Percentiles rank a stretch among this genome's conserved stretches.
These are phyloP conservation scores for Coccomyxa sp. DNA, from an alignment of 139 green algal species.

Conservation along the genomic window DNA sequence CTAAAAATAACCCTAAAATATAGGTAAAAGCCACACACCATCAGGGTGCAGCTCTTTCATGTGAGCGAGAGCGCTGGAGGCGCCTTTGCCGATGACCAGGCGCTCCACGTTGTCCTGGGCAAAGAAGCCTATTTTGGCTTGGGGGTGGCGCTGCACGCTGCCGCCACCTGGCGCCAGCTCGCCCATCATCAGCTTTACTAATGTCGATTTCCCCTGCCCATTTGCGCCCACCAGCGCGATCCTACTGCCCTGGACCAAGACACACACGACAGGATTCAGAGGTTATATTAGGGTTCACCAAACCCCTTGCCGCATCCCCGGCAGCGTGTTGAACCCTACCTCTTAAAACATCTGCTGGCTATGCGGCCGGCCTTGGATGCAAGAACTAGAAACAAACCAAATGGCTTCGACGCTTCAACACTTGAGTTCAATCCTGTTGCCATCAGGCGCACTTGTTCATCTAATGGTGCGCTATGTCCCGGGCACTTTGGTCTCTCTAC, in stretches of 20 bases:
- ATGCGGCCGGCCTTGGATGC: too few relatives aligned
- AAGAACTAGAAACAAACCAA: too few relatives aligned
- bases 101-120: slow-evolving; percentile 58
- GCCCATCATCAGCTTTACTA: slow-evolving; percentile 52
- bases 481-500: too few relatives aligned
- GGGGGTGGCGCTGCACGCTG: slow-evolving; percentile 3
- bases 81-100: not conserved
- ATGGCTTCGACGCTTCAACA: too few relatives aligned
- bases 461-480: too few relatives aligned
- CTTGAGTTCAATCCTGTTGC: too few relatives aligned
- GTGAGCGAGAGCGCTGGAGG: slow-evolving; percentile 6
- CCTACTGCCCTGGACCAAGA: not conserved
- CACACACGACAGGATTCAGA: not conserved
- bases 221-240: slow-evolving; percentile 21
- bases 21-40: too few relatives aligned
- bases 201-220: slow-evolving; percentile 54
- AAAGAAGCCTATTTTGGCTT: slow-evolving; percentile 48
- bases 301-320: too few relatives aligned
- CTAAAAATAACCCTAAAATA: too few relatives aligned
- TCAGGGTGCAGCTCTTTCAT: slow-evolving; percentile 10
- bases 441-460: too few relatives aligned
- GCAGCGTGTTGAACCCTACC: too few relatives aligned
- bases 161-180: slow-evolving; percentile 18
- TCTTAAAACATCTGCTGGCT: too few relatives aligned
- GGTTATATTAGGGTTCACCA: not conserved